These are phyloP conservation scores for Phytophthora melonis DNA, from an alignment of 352 stramenopile species.

Conservation along the genomic window DNA sequence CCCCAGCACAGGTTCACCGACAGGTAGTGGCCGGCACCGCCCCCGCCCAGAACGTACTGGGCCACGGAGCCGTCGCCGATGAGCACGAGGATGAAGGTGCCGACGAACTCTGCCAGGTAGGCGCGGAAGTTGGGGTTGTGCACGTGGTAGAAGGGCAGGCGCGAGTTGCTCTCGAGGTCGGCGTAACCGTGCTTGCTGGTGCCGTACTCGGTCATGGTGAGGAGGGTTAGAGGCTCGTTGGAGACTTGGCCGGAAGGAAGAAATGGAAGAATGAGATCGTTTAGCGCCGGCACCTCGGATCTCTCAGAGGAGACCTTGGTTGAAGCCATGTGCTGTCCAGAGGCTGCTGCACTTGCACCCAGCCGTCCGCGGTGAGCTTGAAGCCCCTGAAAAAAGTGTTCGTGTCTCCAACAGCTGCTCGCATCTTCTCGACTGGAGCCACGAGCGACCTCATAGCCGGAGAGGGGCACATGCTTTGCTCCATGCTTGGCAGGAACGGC, in stretches of 20 bases:
- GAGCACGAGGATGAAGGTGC: conserved; percentile 68
- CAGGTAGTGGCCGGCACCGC: conserved; percentile 58
- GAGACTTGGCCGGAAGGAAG: conserved; percentile 16
- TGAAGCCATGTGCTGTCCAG: conserved; percentile 19
- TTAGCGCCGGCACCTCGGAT: not conserved
- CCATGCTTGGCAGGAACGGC: conserved; percentile 4
- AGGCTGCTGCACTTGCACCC: conserved; percentile 15
- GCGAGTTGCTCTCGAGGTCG: conserved; percentile 42
- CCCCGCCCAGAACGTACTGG: conserved; percentile 61
- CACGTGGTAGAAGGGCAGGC: conserved; percentile 42
- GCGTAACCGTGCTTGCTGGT: conserved; percentile 39
- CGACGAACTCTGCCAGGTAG: conserved; percentile 71
- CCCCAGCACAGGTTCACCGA: conserved; percentile 68
- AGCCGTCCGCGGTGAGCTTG: conserved; percentile 13
- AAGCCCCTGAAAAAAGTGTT: conserved; percentile 34
- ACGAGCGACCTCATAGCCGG: conserved; percentile 28
- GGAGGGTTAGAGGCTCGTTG: conserved; percentile 9
- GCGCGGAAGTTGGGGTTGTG: conserved; percentile 52
- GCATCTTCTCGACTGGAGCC: conserved; percentile 27
- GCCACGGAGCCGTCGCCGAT: conserved; percentile 70
- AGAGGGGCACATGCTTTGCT: conserved; percentile 28
- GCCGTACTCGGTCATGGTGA: conserved; percentile 51
- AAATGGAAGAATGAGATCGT: conserved; percentile 39
- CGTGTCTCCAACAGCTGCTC: conserved; percentile 19
- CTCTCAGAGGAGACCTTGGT: not conserved